Evolutionary conservation across 441 rosid species (phyloP), one percentile per base, ranked within the genome.

Genomic region (Gossypium schwendimanii): DNA sequence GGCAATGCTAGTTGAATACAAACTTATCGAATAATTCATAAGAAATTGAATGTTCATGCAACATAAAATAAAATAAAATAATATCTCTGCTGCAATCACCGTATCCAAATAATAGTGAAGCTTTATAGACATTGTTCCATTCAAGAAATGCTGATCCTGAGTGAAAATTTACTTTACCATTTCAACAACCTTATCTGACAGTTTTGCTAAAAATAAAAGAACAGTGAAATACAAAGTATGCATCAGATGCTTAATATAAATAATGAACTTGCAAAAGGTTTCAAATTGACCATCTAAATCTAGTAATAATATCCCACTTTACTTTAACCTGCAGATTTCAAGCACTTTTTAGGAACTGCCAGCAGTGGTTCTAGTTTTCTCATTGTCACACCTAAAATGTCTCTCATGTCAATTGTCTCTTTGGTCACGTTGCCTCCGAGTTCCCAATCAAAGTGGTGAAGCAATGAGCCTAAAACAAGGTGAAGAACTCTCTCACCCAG

Each of bases 321-420:
- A 59, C 36, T 36, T 52, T 20, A 39, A 24, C 44, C 31, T 18
- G 31, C 65, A 15, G 54, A 49, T 49, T 33, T 49, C 44, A 26
- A n/a, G 12, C 44, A 15, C 71, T 1, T 66, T 70, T 21, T 77
- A 6, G 85, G 82, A n/a, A 76, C 59, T 0, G 70, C 87, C 4
- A 71, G 26, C 3, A 84, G 63, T 8, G 85, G 82, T 44, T 58
- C 54, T 33, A 59, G 55, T 31, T 71, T 71, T 11, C 66, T 39
- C 66, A 41, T 58, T 44, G 74, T 39, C n/a, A 71, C 55, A 9
- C 64, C 74, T 65, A 58, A 58, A n/a, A 0, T 9, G n/a, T 59
- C 74, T 23, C 28, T 23, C 74, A 71, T 71, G 55, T 71, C 65
- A 0, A 71, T 21, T 0, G 65, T 71, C 15, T 71, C 66, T 36